Evolutionary conservation across 768 basidiomycete genomes (phyloP), one percentile per base, ranked within the genome.

Genomic region (Boletus pseudo-olivaceus): DNA sequence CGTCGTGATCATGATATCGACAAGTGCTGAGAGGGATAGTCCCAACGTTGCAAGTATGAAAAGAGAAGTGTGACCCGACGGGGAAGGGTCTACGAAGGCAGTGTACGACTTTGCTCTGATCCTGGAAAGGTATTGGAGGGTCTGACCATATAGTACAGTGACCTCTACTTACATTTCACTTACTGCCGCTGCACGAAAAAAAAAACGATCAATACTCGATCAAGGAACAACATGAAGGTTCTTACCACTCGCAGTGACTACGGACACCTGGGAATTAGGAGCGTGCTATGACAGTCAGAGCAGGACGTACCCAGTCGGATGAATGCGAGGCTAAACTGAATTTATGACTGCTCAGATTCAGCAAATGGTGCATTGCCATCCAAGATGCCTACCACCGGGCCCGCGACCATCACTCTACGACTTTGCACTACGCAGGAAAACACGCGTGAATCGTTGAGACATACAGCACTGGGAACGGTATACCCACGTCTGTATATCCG

Each of bases 1-100:
- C 2, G 45, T 64, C 8, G 77, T 78, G 51, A 81, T 79, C 14
- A 78, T 50, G 46, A 81, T 57, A 56, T 82, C 81, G 33, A 79
- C 63, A 4, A 70, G 51, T 1, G 75, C 75, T 6, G 80, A 81
- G 2, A 82, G 69, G 1, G 72, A 62, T 0, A 82, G 65, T 8
- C 79, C 80, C 0, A 70, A 5, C 5, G 12, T 26, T n/a, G 7
- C 40, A 9, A 32, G 29, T 14, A 26, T n/a, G 14, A 27, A 44
- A 39, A 37, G 14, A 23, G 10, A 8, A 29, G 1, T 17, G 29
- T 56, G 12, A 49, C 61, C 52, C 41, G 47, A 55, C 39, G 62
- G 47, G 23, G 48, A 64, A 7, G 46, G 29, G 8, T 8, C 23
- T 3, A 15, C 33, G 29, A 59, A 67, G 19, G 35, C 33, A 8